Conservation (phyloP, 2,329 filamentous ascomycete species). For the Endoconidiophora laricicola region DNA sequence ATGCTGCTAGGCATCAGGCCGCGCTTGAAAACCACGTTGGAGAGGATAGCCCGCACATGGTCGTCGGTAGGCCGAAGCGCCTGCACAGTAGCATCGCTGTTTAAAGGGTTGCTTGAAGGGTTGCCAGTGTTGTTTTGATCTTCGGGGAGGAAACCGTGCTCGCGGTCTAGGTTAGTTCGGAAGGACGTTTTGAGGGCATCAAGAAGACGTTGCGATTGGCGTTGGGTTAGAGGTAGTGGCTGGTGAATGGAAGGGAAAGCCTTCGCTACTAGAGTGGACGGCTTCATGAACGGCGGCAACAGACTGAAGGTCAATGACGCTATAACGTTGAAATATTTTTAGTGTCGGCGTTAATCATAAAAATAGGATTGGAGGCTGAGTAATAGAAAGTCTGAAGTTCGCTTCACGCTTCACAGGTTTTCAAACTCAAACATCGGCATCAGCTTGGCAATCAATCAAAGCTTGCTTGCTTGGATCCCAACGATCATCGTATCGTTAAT, state of each 20-base stretch:
- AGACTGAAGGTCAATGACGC: not conserved
- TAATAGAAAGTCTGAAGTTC: too few species aligned
- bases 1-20: slow-evolving; percentile 17
- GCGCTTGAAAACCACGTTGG: slow-evolving; percentile 37
- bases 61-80: slow-evolving; percentile 25
- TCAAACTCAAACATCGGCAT: too few species aligned
- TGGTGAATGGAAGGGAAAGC: slow-evolving; percentile 32
- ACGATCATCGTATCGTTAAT: too few species aligned
- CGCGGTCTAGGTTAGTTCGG: slow-evolving; percentile 38
- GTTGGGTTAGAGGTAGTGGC: slow-evolving; percentile 31
- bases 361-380: too few species aligned
- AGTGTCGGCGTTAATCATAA: too few species aligned
- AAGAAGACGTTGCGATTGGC: slow-evolving; percentile 37
- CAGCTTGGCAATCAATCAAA: too few species aligned
- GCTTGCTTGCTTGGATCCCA: too few species aligned
- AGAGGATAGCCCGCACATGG: slow-evolving; percentile 39
- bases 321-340: not conserved
- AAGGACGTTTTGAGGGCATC: slow-evolving; percentile 40
- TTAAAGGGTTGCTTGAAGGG: not conserved
- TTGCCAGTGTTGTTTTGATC: slow-evolving; percentile 14
- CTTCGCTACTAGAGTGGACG: slow-evolving; percentile 13
- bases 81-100: slow-evolving; percentile 5
- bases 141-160: slow-evolving; percentile 31
- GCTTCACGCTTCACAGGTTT: too few species aligned
- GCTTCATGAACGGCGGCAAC: slow-evolving; percentile 1